Base-by-base conservation (phyloP, 2,329 filamentous ascomycete genomes). In the Fusarium globosum region DNA sequence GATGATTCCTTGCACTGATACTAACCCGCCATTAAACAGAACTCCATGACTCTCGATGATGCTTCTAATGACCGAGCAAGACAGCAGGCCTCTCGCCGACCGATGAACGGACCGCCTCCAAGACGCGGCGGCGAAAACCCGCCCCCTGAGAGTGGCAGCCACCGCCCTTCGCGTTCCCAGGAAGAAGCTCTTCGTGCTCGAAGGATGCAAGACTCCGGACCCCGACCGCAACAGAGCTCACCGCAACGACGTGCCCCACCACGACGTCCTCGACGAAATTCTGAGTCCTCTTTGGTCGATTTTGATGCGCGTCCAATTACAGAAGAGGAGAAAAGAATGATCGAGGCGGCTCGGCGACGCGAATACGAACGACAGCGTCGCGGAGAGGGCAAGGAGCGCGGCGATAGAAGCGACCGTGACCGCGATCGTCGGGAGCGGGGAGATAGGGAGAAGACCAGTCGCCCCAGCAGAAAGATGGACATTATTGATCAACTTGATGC, bases 401-500 rank as follows among this genome's bases (percentile, higher is more conserved):
- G 72, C 21, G 65, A 65, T 35, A 66, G 66, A 43, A 68, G 75
- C 43, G 76, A 80, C 11, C 87, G 88, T 49, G 68, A 71, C n/a
- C 55, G 68, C 10, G 69, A 72, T 9, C 69, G 69, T n/a, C 53
- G 68, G 28, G 78, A 79, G 23, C 72, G 74, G 33, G 80, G 82
- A 65, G 87, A 87, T 67, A 87, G 84, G 74, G 86, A 87, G 78
- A 86, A 85, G 74, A 77, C 82, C 16, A 87, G 87, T 66, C 82
- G 83, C 55, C 78, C 82, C 16, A 87, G 87, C 65, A 82, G 85
- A 60, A 88, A 87, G 74, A 83, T 98, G 73, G 96, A 99, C 81
- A 89, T 98, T 51, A 98, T 99, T 78, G 96, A 99, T 84, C 96
- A 98, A 81, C 86, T 99, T 74, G 96, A 98, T 85, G 95, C 96